A percentile compares a stretch with the other conserved stretches of the same genome.
These are phyloP conservation scores for Xylaria sp. DNA, from an alignment of 2,329 filamentous ascomycete genomes.

Conservation along the genomic window DNA sequence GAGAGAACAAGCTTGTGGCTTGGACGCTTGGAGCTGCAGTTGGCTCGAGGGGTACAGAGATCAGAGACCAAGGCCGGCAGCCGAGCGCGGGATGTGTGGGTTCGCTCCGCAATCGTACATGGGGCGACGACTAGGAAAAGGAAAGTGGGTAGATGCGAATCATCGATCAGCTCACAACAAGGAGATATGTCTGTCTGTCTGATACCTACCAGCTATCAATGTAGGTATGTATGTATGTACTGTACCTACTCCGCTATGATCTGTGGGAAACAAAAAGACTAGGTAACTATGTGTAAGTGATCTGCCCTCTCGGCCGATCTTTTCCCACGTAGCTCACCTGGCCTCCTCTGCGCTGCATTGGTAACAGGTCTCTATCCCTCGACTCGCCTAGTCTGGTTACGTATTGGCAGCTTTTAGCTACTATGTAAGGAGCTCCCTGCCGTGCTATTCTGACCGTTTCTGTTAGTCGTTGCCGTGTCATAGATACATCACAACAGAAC, in stretches of 20 bases:
- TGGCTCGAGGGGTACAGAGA: constrained; percentile 20
- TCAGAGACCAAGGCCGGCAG: constrained; percentile 20
- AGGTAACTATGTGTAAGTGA: not conserved
- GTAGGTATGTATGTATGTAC: not conserved
- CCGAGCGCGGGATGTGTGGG: constrained; percentile 20
- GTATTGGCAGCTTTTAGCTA: constrained; percentile 8
- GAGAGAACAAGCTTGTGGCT: not conserved
- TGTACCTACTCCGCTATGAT: too few relatives aligned
- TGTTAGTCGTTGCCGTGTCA: constrained; percentile 12
- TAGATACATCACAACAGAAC: constrained; percentile 6
- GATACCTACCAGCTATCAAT: not conserved
- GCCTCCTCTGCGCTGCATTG: not conserved
- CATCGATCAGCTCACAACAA: constrained; percentile 14
- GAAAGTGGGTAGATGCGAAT: constrained; percentile 12
- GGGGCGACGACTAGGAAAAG: constrained; percentile 5
- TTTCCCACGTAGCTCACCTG: not conserved
- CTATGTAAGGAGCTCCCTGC: not conserved
- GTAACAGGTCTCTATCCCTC: not conserved
- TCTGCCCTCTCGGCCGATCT: constrained; percentile 6
- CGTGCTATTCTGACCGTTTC: constrained; percentile 5
- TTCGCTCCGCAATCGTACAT: constrained; percentile 23
- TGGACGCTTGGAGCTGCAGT: constrained; percentile 21
- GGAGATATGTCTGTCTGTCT: not conserved
- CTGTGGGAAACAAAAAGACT: too few relatives aligned
- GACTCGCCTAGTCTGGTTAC: not conserved